Evolutionary conservation across 164 flowering plant genomes (phyloP).

Genomic region (Echeveria elegans): DNA sequence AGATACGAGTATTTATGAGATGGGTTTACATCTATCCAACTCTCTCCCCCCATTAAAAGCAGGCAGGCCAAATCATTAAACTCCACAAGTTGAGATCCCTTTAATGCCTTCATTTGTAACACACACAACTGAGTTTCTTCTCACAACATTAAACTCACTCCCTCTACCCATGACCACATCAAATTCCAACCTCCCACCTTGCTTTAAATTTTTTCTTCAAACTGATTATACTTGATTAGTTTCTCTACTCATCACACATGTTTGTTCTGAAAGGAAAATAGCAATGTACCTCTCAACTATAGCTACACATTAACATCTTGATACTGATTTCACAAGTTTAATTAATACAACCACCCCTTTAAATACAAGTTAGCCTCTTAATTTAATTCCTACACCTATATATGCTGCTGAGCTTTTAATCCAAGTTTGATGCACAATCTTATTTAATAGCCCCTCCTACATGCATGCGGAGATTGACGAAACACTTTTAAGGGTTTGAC

Average conservation of each 20-base stretch:
- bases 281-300: background rate
- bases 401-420: background rate
- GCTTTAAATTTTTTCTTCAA: background rate
- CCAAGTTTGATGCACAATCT: background rate
- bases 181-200: slow-evolving; percentile 8
- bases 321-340: slow-evolving; percentile 4
- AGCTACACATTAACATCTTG: slow-evolving; percentile 4
- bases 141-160: slow-evolving; percentile 19
- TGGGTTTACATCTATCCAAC: slow-evolving; percentile 36
- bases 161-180: slow-evolving; percentile 5
- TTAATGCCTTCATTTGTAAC: slow-evolving; percentile 28
- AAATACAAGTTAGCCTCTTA: slow-evolving; percentile 2
- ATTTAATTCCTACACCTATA: background rate
- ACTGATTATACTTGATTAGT: background rate
- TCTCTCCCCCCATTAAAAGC: slow-evolving; percentile 39
- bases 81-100: slow-evolving; percentile 45
- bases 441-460: slow-evolving; percentile 2
- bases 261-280: background rate
- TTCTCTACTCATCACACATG: background rate
- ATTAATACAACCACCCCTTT: slow-evolving; percentile 3
- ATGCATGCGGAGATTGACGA: slow-evolving; percentile 4
- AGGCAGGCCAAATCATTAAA: slow-evolving; percentile 53
- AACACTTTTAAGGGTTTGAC: background rate
- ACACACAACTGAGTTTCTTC: slow-evolving; percentile 23
- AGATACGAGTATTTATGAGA: slow-evolving; percentile 3